Base-by-base conservation (phyloP, 768 basidiomycete species). In the Boletus pseudopeckii region DNA sequence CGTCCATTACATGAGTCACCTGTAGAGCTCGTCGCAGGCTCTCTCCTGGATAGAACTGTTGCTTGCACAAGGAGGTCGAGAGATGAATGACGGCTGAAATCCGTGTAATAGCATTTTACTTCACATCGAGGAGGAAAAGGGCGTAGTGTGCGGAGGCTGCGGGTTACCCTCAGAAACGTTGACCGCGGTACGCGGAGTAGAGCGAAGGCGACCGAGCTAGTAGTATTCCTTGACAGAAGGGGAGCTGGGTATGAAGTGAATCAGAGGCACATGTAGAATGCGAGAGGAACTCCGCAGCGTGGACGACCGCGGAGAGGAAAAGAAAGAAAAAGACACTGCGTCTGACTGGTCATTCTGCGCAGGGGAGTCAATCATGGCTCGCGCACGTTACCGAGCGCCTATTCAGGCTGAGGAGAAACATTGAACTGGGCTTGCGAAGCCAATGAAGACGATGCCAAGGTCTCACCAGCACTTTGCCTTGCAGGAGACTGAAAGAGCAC, bases 1-100 rank as follows among this genome's bases (percentile, higher is more conserved):
- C 83, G 75, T 15, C 88, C 87, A 62, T 83, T 88, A 57, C 88
- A 91, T 54, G 90, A 91, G 64, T 87, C 90, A 7, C 90, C 90
- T 14, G 86, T 90, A 28, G 90, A 92, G 65, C 90, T 92, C 11
- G 68, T 65, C 0, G 86, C 86, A 13, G 90, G 62, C 88, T 90
- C 55, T 86, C 79, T 13, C 85, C 74, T 30, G 69, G 24, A 67
- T 5, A 9, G 62, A 53, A 26, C 74, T 64, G 45, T 63, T 71
- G 32, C 70, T 61, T 7, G 74, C 82, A 65, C 89, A 90, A 5
- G 88, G 88, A 55, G 80, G 80, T 9, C 67, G 71, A 5, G 77
- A 75, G 56, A 66, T 56, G 7, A 65, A 53, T 24, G 64, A 55
- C 17, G 57, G 58, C 41, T 58, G 56, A 54, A 57, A 59, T 4